A percentile compares a stretch with the other conserved stretches of the same genome.
phyloP scores from a whole-genome alignment of 2,329 filamentous ascomycete genomes.

The Endothia cerciana region DNA sequence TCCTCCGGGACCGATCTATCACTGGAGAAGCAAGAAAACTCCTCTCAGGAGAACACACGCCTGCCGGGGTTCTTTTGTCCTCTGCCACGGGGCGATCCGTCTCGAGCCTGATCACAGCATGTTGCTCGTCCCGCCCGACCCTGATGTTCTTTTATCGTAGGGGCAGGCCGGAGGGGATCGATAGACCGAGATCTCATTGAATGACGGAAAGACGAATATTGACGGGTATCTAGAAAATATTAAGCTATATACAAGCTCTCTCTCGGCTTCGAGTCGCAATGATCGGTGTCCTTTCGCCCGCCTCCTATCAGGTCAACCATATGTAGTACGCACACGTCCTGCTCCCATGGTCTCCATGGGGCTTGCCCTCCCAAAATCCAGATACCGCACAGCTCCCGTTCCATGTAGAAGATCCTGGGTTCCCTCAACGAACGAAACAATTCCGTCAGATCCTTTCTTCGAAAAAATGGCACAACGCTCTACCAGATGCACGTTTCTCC shows the following conservation, averaged over 20 bases:
- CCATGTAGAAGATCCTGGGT: background rate
- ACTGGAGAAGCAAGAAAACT: no score
- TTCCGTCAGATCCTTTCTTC: constrained; percentile 1
- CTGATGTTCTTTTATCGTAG: background rate
- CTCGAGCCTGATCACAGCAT: background rate
- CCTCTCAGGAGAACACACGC: background rate
- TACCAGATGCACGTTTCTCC: constrained; percentile 14
- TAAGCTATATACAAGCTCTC: constrained; percentile 27
- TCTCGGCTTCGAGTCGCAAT: constrained; percentile 13
- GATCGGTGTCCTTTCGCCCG: background rate
- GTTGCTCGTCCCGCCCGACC: background rate
- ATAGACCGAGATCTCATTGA: background rate
- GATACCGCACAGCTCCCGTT: background rate
- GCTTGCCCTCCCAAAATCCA: background rate
- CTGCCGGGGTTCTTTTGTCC: background rate
- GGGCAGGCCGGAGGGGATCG: background rate
- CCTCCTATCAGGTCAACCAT: background rate
- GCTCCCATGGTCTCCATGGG: background rate
- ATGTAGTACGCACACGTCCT: background rate
- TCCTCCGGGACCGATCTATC: no score
- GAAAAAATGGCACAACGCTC: constrained; percentile 20
- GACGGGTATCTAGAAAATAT: constrained; percentile 30
- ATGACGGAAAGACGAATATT: constrained; percentile 16
- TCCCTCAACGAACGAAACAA: constrained; percentile 8
- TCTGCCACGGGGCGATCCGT: background rate